phyloP scores from a whole-genome alignment of 257 asterid species.

The Schizonepeta tenuifolia region DNA sequence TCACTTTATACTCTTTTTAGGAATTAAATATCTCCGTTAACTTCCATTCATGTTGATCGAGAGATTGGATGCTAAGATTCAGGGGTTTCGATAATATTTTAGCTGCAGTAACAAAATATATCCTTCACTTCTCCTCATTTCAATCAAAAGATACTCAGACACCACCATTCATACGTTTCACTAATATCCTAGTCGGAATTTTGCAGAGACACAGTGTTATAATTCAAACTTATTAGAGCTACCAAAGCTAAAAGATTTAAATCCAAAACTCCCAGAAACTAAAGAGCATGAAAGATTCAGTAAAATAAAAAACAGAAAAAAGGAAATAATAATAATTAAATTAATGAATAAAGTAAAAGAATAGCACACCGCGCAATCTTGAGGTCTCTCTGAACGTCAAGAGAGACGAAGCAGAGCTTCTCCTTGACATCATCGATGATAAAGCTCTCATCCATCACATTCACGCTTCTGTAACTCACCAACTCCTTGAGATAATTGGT shows the following conservation, averaged over 20 bases:
- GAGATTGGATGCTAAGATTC: background rate
- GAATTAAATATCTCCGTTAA: background rate
- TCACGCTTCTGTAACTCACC: slow-evolving; percentile 91
- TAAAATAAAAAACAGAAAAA: background rate
- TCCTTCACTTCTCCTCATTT: background rate
- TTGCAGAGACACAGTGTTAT: background rate
- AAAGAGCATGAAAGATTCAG: background rate
- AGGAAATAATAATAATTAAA: too few relatives aligned
- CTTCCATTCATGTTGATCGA: background rate
- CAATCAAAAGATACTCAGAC: background rate
- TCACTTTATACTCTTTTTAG: background rate
- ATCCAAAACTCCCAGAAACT: background rate
- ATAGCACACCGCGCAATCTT: slow-evolving; percentile 49
- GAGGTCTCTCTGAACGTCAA: slow-evolving; percentile 81
- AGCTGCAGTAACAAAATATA: background rate
- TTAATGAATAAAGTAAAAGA: background rate
- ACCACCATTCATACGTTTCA: background rate
- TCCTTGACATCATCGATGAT: slow-evolving; percentile 96
- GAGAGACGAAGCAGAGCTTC: slow-evolving; percentile 89
- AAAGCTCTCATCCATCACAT: slow-evolving; percentile 95
- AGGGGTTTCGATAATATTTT: background rate
- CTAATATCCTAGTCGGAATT: background rate
- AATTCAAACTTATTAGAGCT: background rate
- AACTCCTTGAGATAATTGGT: slow-evolving; percentile 90
- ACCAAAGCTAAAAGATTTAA: background rate